Evolutionary conservation across 352 stramenopile species (phyloP), one percentile per base, ranked within the genome.

Genomic region (Plasmopara viticola): DNA sequence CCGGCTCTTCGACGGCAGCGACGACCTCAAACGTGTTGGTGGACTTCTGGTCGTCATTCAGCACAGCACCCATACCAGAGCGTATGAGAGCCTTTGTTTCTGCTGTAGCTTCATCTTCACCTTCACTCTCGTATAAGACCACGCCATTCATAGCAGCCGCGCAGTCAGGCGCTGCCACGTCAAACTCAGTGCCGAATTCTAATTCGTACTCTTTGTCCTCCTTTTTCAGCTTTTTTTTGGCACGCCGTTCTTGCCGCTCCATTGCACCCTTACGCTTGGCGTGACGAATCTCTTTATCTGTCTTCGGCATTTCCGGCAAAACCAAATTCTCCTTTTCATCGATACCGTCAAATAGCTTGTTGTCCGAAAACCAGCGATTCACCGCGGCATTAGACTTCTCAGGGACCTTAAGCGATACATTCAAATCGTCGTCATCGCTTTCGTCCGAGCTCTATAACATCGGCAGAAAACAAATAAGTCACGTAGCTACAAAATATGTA

Each of bases 221-320:
- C 53, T 87, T 86, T 51, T 90, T 90, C 12, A 72, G 59, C 55
- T 90, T 90, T 61, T 93, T 92, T 8, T 64, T 40, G 0, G 66
- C 59, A 17, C 84, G 80, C 5, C 93, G 84, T 68, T 98, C 90
- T 47, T 97, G 78, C 1, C 93, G 83, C 8, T 97, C 87, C 48
- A 86, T 84, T 0, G 90, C 93, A 48, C 98, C 98, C 53, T 97
- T 87, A 14, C 96, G 84, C 66, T 99, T 99, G 37, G 98, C 92
- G 44, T 98, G 88, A 30, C 97, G 95, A 52, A 97, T 94, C 60
- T 99, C 80, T 64, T 99, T 99, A 56, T 99, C 97, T 0, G 96
- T 99, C 70, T 98, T 98, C 0, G 96, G 96, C 88, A 99, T 99
- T 9, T 84, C 80, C 0, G 76, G 67, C 15, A 89, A 29, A 9